phyloP scores from a whole-genome alignment of 441 rosid species.

The Pelargonium fulgidum region DNA sequence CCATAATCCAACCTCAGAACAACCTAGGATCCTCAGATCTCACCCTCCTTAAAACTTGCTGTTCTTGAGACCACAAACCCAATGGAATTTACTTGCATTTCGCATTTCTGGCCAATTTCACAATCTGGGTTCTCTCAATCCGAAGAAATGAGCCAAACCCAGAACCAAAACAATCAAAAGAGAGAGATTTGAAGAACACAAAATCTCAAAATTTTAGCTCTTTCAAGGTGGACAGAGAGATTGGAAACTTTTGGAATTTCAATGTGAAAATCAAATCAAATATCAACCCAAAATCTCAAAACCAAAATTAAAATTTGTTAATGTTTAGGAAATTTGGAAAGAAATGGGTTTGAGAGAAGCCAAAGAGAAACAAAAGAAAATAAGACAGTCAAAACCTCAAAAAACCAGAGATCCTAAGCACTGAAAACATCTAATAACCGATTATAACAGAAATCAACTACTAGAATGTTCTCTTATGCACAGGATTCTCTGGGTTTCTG shows the following conservation, averaged over 20 bases:
- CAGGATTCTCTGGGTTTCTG: constrained; percentile 7
- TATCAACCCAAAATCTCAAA: constrained; percentile 8
- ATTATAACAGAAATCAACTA: constrained; percentile 3
- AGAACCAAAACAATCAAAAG: neutral
- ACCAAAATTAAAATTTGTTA: neutral
- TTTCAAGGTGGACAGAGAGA: too few relatives aligned
- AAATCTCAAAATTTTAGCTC: neutral
- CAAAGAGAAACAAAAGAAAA: neutral
- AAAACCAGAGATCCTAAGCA: constrained; percentile 8
- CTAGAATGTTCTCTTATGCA: constrained; percentile 8
- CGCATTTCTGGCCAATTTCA: neutral
- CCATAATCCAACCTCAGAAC: constrained; percentile 7
- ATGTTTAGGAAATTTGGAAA: neutral
- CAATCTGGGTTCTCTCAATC: constrained; percentile 3
- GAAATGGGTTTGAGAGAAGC: neutral
- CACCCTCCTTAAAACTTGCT: too few relatives aligned
- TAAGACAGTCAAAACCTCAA: neutral
- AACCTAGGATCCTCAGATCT: neutral
- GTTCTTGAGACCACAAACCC: neutral
- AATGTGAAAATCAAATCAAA: neutral
- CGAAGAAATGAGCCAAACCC: neutral
- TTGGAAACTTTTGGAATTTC: neutral
- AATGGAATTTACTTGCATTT: constrained; percentile 1
- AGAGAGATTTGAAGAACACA: neutral
- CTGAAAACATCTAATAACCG: constrained; percentile 3